A percentile compares a stretch with the other conserved stretches of the same genome.
phyloP scores from a whole-genome alignment of 2,329 filamentous ascomycete genomes.

The Uncinocarpus reesii region DNA sequence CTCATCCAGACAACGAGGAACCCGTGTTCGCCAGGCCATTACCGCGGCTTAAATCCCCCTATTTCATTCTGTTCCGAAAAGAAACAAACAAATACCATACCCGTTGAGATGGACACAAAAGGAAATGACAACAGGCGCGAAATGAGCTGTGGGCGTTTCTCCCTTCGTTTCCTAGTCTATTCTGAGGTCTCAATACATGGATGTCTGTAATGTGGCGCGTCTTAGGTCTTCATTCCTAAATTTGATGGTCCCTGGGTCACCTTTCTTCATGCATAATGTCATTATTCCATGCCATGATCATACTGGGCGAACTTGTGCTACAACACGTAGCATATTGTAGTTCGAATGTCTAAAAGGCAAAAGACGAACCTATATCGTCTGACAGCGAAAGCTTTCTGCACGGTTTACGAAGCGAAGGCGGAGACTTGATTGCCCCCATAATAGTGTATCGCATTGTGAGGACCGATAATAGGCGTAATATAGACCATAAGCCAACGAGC shows the following conservation, averaged over 20 bases:
- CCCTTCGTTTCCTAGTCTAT: conserved; percentile 8
- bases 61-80: not conserved
- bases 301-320: no score
- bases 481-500: no score
- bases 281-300: not conserved
- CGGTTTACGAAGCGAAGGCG: no score
- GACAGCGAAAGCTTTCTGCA: no score
- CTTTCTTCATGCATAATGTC: conserved; percentile 3
- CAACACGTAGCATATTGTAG: no score
- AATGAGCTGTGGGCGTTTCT: conserved; percentile 11
- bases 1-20: conserved; percentile 83
- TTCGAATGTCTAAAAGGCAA: no score
- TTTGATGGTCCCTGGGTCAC: conserved; percentile 12
- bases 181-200: conserved; percentile 13
- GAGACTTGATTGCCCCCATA: no score
- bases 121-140: conserved; percentile 11
- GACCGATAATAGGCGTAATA: no score
- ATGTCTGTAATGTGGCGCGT: conserved; percentile 13
- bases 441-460: no score
- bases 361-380: no score
- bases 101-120: conserved; percentile 5
- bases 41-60: conserved; percentile 43
- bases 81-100: conserved; percentile 10
- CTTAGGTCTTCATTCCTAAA: conserved; percentile 12
- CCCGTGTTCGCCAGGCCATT: conserved; percentile 51